Evolutionary conservation across 306 rosid genomes (phyloP), one percentile per base, ranked within the genome.

Genomic region (Pterocarpus santalinus): DNA sequence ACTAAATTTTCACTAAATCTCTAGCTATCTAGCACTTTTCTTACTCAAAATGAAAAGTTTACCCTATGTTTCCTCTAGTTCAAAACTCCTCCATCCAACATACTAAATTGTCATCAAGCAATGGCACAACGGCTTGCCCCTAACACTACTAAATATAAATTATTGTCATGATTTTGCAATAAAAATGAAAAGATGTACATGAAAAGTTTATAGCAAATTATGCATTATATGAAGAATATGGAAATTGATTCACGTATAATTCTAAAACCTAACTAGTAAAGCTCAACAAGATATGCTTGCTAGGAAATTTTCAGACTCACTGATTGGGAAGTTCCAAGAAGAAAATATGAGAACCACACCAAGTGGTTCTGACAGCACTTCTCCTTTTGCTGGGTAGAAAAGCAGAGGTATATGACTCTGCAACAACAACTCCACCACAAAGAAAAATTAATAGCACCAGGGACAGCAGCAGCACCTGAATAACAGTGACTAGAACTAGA

Each of bases 261-360:
- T 65, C 43, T 9, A 41, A 32, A 49, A 65, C 33, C 13, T 53
- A 51, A 65, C 36, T 12, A 60, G 15, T 61, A 61, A 47, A 61
- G n/a, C 62, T 76, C 62, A 69, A 32, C 5, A 13, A 36, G 32
- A 35, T 8, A 49, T 52, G 43, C 30, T 52, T 30, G 52, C 1
- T 61, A 56, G 70, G 44, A 62, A 65, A 80, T 65, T 80, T 16
- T 9, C 5, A 30, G 60, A 86, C 99, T 93, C 91, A 95, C 99
- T 52, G 34, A 95, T 73, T 47, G 98, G 99, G 87, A 91, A 90
- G 86, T 95, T 95, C 99, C 99, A 95, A 36, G 97, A 82, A 4
- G 95, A 72, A 83, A 95, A 83, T 74, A 95, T 86, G 79, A 95
- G 97, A 84, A 95, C 94, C 6, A 91, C 87, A 8, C 99, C 99